Conservation (phyloP, 768 basidiomycete species). For the Tulasnella sp. region DNA sequence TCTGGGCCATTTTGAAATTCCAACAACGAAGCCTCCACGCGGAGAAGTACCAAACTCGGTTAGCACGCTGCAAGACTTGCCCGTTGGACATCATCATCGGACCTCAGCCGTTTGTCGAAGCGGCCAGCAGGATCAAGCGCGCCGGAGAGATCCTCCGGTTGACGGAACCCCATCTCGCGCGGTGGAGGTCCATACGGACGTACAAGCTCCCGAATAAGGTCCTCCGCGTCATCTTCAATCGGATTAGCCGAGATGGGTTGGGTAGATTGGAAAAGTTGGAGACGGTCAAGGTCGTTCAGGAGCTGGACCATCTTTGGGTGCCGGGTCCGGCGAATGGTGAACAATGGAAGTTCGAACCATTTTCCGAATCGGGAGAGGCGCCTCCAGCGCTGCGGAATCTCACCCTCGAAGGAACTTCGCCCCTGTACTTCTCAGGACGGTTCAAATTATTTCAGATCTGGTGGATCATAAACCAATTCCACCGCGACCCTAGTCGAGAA, state of each 20-base stretch:
- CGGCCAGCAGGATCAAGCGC: not conserved
- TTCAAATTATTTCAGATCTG: no score
- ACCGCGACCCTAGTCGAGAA: constrained; percentile 53
- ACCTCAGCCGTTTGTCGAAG: not conserved
- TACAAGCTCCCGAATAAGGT: not conserved
- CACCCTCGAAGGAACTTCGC: no score
- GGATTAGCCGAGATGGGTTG: constrained; percentile 45
- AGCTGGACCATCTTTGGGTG: no score
- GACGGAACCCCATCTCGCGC: not conserved
- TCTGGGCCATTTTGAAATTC: not conserved
- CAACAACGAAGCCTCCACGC: not conserved
- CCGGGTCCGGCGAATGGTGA: no score
- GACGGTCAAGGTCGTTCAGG: constrained; percentile 46
- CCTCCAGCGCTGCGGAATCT: no score
- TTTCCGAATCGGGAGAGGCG: not conserved
- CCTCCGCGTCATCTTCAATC: constrained; percentile 56
- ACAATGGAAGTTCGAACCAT: no score
- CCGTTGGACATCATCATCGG: not conserved
- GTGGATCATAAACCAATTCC: no score
- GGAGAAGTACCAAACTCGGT: not conserved
- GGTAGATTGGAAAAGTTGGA: constrained; percentile 64
- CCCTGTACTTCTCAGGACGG: no score
- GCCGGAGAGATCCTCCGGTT: not conserved
- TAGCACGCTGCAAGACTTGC: not conserved
- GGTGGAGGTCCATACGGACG: constrained; percentile 38